Evolutionary conservation across 495 filamentous ascomycete genomes (phyloP).

Genomic region (Hypoxylon perforatum): DNA sequence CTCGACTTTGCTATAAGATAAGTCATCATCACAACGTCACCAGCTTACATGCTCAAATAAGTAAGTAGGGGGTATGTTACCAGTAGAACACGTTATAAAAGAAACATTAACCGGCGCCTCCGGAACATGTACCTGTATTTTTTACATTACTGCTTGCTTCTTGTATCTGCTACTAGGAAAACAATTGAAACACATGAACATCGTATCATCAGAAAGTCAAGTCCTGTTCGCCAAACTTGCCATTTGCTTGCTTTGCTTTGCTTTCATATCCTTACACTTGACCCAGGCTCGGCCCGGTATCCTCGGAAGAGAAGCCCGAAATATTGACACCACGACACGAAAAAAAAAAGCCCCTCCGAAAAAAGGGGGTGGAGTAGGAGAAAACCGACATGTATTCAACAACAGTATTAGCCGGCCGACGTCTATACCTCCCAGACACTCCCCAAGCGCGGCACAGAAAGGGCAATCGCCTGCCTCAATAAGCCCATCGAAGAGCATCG

Average conservation of each 20-base stretch:
- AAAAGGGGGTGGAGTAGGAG: neutral
- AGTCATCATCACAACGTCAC: neutral
- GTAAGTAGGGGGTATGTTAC: neutral
- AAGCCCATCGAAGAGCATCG: too few species aligned
- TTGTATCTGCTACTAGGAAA: constrained; percentile 36
- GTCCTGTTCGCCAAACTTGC: constrained; percentile 31
- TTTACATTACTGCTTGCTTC: constrained; percentile 43
- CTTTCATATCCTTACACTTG: constrained; percentile 27
- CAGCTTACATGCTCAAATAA: neutral
- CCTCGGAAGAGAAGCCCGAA: constrained; percentile 2
- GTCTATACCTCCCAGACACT: constrained; percentile 19
- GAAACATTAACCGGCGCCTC: neutral
- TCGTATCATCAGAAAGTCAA: constrained; percentile 26
- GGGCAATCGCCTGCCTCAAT: too few species aligned
- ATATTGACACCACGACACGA: constrained; percentile 10
- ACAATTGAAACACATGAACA: constrained; percentile 23
- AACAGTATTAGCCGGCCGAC: constrained; percentile 14
- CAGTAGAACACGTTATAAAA: neutral
- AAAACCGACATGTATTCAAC: constrained; percentile 28
- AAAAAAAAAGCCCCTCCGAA: constrained; percentile 4
- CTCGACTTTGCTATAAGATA: too few species aligned
- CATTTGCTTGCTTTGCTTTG: constrained; percentile 22
- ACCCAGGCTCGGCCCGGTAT: constrained; percentile 9
- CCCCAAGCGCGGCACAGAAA: neutral
- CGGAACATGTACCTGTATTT: constrained; percentile 28